These are phyloP conservation scores for Arthonia radiata DNA, from an alignment of 495 filamentous ascomycete genomes.

Conservation along the genomic window DNA sequence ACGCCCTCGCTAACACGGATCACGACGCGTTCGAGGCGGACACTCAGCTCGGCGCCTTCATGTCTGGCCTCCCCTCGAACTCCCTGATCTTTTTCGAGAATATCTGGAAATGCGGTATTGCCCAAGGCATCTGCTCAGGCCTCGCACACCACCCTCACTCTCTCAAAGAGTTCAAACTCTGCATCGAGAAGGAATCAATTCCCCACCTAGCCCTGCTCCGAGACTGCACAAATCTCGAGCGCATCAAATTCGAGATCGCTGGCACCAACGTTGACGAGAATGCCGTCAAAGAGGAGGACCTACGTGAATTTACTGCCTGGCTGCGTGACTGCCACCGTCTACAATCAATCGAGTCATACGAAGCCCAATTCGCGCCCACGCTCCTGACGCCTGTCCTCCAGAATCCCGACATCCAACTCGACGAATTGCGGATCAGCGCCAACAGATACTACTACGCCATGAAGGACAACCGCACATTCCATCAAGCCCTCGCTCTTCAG, in stretches of 20 bases:
- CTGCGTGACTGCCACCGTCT: conserved; percentile 29
- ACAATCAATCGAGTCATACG: conserved; percentile 21
- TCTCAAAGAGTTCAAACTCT: conserved; percentile 28
- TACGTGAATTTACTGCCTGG: conserved; percentile 27
- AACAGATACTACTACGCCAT: conserved; percentile 18
- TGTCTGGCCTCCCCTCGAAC: conserved; percentile 28
- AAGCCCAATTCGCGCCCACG: conserved; percentile 22
- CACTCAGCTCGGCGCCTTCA: conserved; percentile 28
- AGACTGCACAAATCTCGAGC: conserved; percentile 25
- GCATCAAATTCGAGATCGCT: conserved; percentile 19
- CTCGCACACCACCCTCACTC: conserved; percentile 31
- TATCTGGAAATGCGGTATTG: conserved; percentile 24
- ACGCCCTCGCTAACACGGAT: no score
- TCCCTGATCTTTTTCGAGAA: conserved; percentile 34
- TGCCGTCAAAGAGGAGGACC: conserved; percentile 21
- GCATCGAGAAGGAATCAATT: conserved; percentile 22
- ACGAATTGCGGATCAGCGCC: conserved; percentile 17
- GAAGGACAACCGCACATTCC: conserved; percentile 20
- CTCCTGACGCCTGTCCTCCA: conserved; percentile 29
- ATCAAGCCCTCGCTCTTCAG: conserved; percentile 25
- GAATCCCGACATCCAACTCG: conserved; percentile 22
- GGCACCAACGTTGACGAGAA: conserved; percentile 16
- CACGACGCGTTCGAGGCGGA: conserved; percentile 24
- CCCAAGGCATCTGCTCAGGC: conserved; percentile 27
- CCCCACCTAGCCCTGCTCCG: conserved; percentile 22